phyloP scores from a whole-genome alignment of 2,329 filamentous ascomycete species.

The Colletotrichum sp. region DNA sequence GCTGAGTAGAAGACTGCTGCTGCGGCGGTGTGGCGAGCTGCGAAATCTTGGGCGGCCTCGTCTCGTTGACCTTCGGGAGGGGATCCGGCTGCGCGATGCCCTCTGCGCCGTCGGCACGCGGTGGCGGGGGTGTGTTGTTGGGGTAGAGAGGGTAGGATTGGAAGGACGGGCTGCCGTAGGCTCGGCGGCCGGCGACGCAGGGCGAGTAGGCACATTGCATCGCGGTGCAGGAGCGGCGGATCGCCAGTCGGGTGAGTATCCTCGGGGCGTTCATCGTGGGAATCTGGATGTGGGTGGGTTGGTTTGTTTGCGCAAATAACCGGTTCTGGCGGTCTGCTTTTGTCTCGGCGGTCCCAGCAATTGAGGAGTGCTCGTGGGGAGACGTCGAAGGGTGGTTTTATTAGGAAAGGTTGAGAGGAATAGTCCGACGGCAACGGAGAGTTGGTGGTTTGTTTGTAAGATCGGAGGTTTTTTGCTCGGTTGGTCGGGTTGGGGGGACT shows the following conservation, averaged over 20 bases:
- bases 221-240: slow-evolving; percentile 12
- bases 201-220: slow-evolving; percentile 18
- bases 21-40: slow-evolving; percentile 17
- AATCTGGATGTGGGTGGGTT: background rate
- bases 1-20: slow-evolving; percentile 12
- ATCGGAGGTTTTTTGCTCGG: slow-evolving; percentile 8
- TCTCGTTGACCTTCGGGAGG: slow-evolving; percentile 58
- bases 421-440: background rate
- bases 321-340: background rate
- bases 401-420: background rate
- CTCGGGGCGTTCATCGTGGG: slow-evolving; percentile 18
- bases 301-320: background rate
- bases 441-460: background rate
- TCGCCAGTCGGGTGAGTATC: slow-evolving; percentile 19
- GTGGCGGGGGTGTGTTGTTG: slow-evolving; percentile 40
- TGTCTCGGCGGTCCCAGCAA: background rate
- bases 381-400: background rate
- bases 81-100: slow-evolving; percentile 49
- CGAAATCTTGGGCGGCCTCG: slow-evolving; percentile 45
- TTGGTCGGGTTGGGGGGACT: background rate
- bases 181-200: background rate
- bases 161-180: slow-evolving; percentile 39
- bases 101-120: slow-evolving; percentile 49
- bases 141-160: slow-evolving; percentile 57
- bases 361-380: background rate